Conservation (phyloP, 164 flowering plant genomes). For the Chimonanthus praecox region DNA sequence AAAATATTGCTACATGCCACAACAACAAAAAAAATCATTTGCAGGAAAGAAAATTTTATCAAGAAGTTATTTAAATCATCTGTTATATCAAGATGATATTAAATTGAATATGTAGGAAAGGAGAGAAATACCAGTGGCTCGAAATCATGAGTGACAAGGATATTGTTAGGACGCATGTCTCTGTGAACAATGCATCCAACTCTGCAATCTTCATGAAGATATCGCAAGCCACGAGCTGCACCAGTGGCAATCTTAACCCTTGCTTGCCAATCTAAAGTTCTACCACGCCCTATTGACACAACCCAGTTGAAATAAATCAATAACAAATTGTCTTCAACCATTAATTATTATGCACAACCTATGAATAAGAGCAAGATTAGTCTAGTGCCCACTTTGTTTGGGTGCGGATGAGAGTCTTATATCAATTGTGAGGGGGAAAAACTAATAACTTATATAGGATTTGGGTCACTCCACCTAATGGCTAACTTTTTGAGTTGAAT, state of each 20-base stretch:
- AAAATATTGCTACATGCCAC: too few relatives aligned
- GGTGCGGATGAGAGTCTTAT: too few relatives aligned
- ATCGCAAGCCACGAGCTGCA: slow-evolving; percentile 79
- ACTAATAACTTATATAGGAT: too few relatives aligned
- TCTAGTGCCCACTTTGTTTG: too few relatives aligned
- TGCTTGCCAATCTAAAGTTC: slow-evolving; percentile 52
- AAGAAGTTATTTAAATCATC: too few relatives aligned
- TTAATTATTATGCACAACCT: too few relatives aligned
- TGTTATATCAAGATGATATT: background rate
- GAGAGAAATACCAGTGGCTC: slow-evolving; percentile 61
- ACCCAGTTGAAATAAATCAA: background rate
- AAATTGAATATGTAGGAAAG: background rate
- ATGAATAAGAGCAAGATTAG: too few relatives aligned
- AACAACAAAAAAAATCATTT: too few relatives aligned
- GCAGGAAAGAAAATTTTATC: too few relatives aligned
- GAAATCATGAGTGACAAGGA: slow-evolving; percentile 84
- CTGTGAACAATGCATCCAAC: slow-evolving; percentile 86
- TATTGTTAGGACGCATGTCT: slow-evolving; percentile 74
- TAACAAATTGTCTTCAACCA: background rate
- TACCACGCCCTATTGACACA: slow-evolving; percentile 32
- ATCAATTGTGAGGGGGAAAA: too few relatives aligned
- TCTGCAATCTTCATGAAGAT: slow-evolving; percentile 94
- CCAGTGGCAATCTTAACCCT: slow-evolving; percentile 77
- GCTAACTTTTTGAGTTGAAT: too few relatives aligned
- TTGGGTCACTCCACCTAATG: too few relatives aligned